These are phyloP conservation scores for Trametes polyzona DNA, from an alignment of 1,284 basidiomycete species.

Conservation along the genomic window DNA sequence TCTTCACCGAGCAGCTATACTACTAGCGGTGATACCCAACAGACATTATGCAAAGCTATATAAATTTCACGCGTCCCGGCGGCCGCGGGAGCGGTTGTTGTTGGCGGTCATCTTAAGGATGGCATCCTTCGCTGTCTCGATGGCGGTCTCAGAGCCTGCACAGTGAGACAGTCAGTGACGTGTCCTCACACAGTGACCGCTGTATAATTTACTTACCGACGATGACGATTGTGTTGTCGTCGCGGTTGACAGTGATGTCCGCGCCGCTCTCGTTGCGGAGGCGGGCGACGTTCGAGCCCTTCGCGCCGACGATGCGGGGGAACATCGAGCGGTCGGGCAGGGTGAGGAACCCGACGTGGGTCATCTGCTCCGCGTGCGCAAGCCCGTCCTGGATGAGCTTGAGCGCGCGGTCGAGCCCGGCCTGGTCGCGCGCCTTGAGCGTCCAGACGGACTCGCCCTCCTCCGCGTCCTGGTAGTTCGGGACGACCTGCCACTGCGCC, in stretches of 20 bases:
- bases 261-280: constrained; percentile 86
- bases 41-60: constrained; percentile 7
- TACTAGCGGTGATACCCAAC: constrained; percentile 3
- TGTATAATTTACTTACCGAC: constrained; percentile 58
- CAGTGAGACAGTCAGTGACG: too few relatives aligned
- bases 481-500: constrained; percentile 73
- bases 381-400: constrained; percentile 71
- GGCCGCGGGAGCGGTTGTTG: constrained; percentile 40
- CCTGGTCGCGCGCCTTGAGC: constrained; percentile 79
- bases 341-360: constrained; percentile 79
- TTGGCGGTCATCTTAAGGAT: constrained; percentile 70
- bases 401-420: constrained; percentile 74
- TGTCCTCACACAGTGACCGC: too few relatives aligned
- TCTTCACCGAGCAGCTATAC: neutral
- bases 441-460: constrained; percentile 86
- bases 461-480: constrained; percentile 79
- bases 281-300: constrained; percentile 85
- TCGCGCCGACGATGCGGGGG: constrained; percentile 87
- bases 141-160: constrained; percentile 74
- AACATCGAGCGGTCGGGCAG: constrained; percentile 75
- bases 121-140: constrained; percentile 79
- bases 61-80: constrained; percentile 37
- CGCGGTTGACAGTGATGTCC: constrained; percentile 86
- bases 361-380: constrained; percentile 74
- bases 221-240: constrained; percentile 84